phyloP scores from a whole-genome alignment of 768 basidiomycete species.

The Dentipellis sp. region DNA sequence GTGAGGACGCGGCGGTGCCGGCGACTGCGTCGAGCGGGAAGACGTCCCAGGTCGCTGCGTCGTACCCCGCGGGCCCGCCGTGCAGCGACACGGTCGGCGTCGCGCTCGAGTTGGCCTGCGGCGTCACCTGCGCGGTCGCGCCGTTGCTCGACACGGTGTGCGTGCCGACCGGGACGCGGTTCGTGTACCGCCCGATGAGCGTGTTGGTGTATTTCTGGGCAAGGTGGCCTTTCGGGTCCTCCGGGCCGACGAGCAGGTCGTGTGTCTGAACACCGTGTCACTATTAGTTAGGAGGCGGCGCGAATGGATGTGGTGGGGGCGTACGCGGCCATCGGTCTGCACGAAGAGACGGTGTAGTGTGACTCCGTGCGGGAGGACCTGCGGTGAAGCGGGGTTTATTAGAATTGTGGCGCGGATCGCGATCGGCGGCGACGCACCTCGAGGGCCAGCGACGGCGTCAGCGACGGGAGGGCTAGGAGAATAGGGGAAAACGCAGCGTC shows the following conservation, averaged over 20 bases:
- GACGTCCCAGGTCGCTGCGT: constrained; percentile 43
- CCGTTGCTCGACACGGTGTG: constrained; percentile 40
- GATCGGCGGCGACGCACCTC: constrained; percentile 34
- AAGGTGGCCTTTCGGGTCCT: constrained; percentile 47
- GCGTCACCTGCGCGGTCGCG: constrained; percentile 35
- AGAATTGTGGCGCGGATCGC: neutral
- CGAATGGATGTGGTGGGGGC: constrained; percentile 7
- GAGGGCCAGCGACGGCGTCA: constrained; percentile 50
- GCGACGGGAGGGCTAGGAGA: constrained; percentile 41
- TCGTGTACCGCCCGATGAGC: constrained; percentile 64
- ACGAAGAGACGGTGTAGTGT: constrained; percentile 62
- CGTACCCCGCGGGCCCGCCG: constrained; percentile 61
- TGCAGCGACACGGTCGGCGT: constrained; percentile 53
- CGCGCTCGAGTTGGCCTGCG: constrained; percentile 16
- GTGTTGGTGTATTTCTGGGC: constrained; percentile 64
- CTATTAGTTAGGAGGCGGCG: neutral
- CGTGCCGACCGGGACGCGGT: constrained; percentile 55
- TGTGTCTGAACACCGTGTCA: constrained; percentile 39
- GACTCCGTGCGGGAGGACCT: constrained; percentile 61
- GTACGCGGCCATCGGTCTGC: constrained; percentile 54
- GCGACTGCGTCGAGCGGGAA: constrained; percentile 26
- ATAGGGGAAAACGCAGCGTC: constrained; percentile 35
- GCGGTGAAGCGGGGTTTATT: neutral
- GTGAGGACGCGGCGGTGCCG: constrained; percentile 20
- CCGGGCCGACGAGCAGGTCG: constrained; percentile 70